Evolutionary conservation across 176 grass and related monocot genomes (phyloP), one percentile per base, ranked within the genome.

Genomic region (Musa beccarii): DNA sequence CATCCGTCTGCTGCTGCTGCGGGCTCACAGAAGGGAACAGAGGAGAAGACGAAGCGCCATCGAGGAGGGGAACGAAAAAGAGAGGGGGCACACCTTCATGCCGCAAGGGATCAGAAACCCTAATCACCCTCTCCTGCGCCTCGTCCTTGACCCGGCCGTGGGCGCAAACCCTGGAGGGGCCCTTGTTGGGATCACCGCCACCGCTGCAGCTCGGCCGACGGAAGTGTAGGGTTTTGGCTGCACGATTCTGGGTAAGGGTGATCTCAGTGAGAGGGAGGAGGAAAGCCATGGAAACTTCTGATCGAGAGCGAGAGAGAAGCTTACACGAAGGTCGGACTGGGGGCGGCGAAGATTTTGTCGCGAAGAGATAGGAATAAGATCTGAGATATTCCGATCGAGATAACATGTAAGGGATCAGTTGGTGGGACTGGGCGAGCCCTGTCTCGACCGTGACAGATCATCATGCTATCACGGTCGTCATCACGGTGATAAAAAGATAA

Each of bases 81-180:
- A 89, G 85, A 54, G 81, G 73, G 71, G 80, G 72, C 28, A 90
- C 19, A 78, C 77, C 65, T 10, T 79, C 77, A 5, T 83, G 84
- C 69, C 83, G 78, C 43, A 99, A 81, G 51, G 88, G 90, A 74
- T 99, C 95, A 1, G 85, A 84, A 73, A 91, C 88, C 84, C 75
- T 81, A 76, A 89, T 84, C 49, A 94, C 88, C 75, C 76, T 75
- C 16, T 78, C 82, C 52, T 74, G 71, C 84, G 83, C 81, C 26
- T 69, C 69, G 71, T 77, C 89, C 81, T 90, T 84, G 71, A 89
- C 23, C 52, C 85, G 76, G 9, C 90, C 85, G 28, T 34, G 9
- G 15, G 69, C 68, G 57, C 56, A 20, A 22, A 28, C 43, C 15
- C 29, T 49, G 29, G 66, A 7, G 3, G 66, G 10, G 2, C 23